Evolutionary conservation across 2,329 filamentous ascomycete genomes (phyloP).

Genomic region (Apiospora hydei): DNA sequence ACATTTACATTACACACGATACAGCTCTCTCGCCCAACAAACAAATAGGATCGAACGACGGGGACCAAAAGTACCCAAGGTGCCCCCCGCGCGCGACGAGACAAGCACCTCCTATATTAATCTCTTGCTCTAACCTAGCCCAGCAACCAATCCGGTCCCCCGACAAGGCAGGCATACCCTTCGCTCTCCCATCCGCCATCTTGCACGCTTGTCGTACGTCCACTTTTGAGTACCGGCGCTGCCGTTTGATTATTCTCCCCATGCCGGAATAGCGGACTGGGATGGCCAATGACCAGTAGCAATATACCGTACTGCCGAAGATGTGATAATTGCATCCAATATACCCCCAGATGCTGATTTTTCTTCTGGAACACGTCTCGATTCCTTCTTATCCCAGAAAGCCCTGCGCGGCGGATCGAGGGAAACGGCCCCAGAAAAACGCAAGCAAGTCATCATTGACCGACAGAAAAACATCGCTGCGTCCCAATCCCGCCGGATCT

Average conservation of each 20-base stretch:
- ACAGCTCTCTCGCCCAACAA: slow-evolving; percentile 18
- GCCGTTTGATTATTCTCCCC: slow-evolving; percentile 20
- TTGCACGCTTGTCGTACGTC: slow-evolving; percentile 23
- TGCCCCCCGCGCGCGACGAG: neutral
- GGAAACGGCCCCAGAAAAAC: slow-evolving; percentile 14
- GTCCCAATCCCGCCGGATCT: neutral
- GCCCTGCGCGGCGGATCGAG: neutral
- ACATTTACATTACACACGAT: neutral
- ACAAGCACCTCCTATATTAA: slow-evolving; percentile 12
- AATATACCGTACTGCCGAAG: slow-evolving; percentile 4
- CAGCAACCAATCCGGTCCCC: slow-evolving; percentile 10
- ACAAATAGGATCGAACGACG: slow-evolving; percentile 21
- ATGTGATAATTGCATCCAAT: slow-evolving; percentile 14
- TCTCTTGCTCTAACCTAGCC: slow-evolving; percentile 19
- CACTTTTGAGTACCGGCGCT: slow-evolving; percentile 23
- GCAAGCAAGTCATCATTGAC: neutral
- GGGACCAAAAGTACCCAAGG: neutral
- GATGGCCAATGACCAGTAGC: slow-evolving; percentile 16
- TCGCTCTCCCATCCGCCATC: slow-evolving; percentile 3
- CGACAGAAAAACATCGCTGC: slow-evolving; percentile 2
- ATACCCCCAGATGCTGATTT: slow-evolving; percentile 16
- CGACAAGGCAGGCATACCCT: slow-evolving; percentile 16
- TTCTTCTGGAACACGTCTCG: slow-evolving; percentile 17
- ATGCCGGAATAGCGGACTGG: slow-evolving; percentile 13
- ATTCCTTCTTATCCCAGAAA: slow-evolving; percentile 9